Evolutionary conservation across 2,329 filamentous ascomycete genomes (phyloP), one percentile per base, ranked within the genome.

Genomic region (Waltergamsia citrina): DNA sequence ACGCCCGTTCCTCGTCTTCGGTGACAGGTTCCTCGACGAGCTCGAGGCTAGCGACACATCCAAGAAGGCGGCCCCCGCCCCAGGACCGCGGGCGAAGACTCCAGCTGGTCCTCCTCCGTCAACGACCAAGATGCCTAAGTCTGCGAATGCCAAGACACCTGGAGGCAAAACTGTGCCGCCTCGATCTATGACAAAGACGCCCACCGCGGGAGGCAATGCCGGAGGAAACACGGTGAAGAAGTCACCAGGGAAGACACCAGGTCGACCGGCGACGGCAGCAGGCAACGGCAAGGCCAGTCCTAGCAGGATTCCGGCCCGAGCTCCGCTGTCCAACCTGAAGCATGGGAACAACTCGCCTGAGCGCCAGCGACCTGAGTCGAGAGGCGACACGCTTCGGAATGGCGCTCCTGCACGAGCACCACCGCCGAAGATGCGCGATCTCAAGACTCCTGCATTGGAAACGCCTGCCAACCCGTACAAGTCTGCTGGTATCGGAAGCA

Each of bases 351-450:
- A 90, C 57, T 94, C 86, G 7, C 84, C 86, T 6, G 86, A 94
- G 48, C 80, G 87, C 28, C 53, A 61, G 12, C 66, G 60, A 41
- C 59, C 58, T 34, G 60, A 58, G 41, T 57, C 50, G 28, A 61
- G 60, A 41, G 52, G 62, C 30, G 61, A 67, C 29, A 62, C 66
- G 33, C 53, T 74, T 36, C 67, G 72, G 12, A 60, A 64, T 17
- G 72, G 69, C 18, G 71, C 74, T 33, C 74, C 73, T 1, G 54
- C 69, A 49, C 69, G 78, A 41, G 80, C 80, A 2, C 85, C 86
- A 23, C 88, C 88, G 10, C 90, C 90, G 32, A 92, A 87, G 56
- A 95, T 96, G 87, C 79, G 90, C 43, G 86, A 93, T 27, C 68
- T 95, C 33, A 51, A 61, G 30, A 60, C 64, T 7, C 63, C 67